These are phyloP conservation scores for Chlamydomonas urium DNA, from an alignment of 139 green algal genomes.

Conservation along the genomic window DNA sequence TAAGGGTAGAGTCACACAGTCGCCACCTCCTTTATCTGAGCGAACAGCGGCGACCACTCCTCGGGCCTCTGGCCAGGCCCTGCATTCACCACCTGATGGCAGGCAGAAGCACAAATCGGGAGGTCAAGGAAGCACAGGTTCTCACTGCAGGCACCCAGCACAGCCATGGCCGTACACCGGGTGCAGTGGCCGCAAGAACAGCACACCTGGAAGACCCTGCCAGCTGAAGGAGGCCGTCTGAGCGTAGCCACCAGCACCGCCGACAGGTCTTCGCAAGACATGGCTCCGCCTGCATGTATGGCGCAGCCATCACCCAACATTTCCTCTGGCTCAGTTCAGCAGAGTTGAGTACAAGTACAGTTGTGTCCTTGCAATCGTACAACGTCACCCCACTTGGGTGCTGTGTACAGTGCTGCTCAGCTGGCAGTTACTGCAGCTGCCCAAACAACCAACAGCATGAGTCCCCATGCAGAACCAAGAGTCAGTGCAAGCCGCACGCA, in stretches of 20 bases:
- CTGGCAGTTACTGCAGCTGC: not conserved
- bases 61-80: too few species aligned
- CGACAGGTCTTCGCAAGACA: not conserved
- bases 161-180: not conserved
- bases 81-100: too few species aligned
- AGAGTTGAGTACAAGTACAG: not conserved
- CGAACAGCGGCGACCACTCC: too few species aligned
- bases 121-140: too few species aligned
- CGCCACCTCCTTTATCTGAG: too few species aligned
- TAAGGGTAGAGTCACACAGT: too few species aligned
- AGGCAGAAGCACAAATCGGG: too few species aligned
- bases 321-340: not conserved
- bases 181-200: too few species aligned
- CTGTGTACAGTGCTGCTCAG: not conserved
- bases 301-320: not conserved
- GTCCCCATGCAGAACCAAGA: not conserved
- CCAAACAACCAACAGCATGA: not conserved
- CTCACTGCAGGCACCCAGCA: not conserved
- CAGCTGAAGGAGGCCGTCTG: not conserved
- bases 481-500: not conserved
- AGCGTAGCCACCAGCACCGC: not conserved
- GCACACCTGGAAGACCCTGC: slow-evolving; percentile 3
- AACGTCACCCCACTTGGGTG: too few species aligned
- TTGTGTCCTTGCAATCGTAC: too few species aligned
- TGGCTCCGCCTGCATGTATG: not conserved